Conservation (phyloP, 768 basidiomycete genomes). For the Pleurotus giganteus region DNA sequence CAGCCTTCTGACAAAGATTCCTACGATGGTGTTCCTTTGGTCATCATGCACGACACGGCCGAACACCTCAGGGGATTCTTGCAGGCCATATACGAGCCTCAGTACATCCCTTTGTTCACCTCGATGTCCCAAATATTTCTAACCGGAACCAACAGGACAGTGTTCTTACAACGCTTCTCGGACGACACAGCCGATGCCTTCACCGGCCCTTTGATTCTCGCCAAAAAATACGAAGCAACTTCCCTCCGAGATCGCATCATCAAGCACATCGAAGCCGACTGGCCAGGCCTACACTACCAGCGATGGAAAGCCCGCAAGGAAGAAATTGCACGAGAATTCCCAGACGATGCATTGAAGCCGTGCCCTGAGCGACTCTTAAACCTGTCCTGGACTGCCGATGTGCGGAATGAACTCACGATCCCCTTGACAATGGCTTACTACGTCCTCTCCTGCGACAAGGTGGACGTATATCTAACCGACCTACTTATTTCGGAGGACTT, state of each 20-base stretch:
- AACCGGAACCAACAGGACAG: neutral
- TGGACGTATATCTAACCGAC: neutral
- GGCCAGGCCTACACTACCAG: neutral
- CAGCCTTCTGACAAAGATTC: neutral
- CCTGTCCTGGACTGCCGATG: neutral
- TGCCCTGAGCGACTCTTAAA: neutral
- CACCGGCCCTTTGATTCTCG: constrained; percentile 5
- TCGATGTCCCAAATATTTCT: neutral
- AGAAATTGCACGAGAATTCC: neutral
- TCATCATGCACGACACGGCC: no score
- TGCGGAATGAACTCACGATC: neutral
- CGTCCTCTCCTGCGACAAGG: neutral
- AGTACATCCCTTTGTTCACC: no score
- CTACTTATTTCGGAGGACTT: neutral
- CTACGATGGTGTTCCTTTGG: constrained; percentile 12
- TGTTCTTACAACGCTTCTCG: neutral
- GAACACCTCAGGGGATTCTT: no score
- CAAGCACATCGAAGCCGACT: neutral
- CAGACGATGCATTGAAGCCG: no score
- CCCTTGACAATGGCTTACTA: neutral
- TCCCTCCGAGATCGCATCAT: constrained; percentile 1
- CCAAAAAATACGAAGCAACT: constrained; percentile 8
- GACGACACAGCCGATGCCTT: neutral
- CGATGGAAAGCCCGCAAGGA: neutral
- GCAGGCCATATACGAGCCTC: neutral